These are phyloP conservation scores for Psilocybe cubensis DNA, from an alignment of 768 basidiomycete genomes.

Conservation along the genomic window DNA sequence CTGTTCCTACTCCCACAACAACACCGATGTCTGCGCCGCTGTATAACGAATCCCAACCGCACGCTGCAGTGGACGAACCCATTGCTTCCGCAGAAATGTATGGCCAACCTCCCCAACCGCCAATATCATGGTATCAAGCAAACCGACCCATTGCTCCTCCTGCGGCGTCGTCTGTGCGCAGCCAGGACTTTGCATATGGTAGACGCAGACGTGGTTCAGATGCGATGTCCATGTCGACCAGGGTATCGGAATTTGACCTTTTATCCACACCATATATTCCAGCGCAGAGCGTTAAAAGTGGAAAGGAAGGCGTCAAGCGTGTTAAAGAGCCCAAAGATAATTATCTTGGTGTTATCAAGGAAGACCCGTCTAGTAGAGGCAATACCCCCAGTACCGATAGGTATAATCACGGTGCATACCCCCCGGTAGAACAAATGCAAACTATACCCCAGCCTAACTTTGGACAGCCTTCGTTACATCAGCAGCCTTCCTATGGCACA, in stretches of 20 bases:
- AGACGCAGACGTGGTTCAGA: conserved; percentile 25
- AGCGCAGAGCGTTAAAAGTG: conserved; percentile 27
- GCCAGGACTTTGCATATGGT: conserved; percentile 22
- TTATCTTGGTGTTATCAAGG: conserved; percentile 41
- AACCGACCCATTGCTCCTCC: conserved; percentile 15
- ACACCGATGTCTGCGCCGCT: conserved; percentile 10
- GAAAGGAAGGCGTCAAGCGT: conserved; percentile 21
- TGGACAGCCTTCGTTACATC: conserved; percentile 16
- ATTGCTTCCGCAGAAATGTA: conserved; percentile 22
- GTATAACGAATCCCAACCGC: conserved; percentile 10
- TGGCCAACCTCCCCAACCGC: conserved; percentile 13
- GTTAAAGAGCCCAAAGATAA: conserved; percentile 29
- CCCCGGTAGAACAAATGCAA: conserved; percentile 7
- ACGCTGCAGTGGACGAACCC: conserved; percentile 11
- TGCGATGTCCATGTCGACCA: conserved; percentile 31
- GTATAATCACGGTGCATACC: conserved; percentile 8
- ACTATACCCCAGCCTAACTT: conserved; percentile 20
- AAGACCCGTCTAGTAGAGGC: conserved; percentile 37
- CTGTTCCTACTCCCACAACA: neutral
- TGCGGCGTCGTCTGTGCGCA: conserved; percentile 23
- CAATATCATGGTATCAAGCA: conserved; percentile 34
- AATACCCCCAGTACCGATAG: conserved; percentile 28
- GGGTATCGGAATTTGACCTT: conserved; percentile 39
- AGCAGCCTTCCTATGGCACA: conserved; percentile 20
- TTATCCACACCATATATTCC: conserved; percentile 30